Evolutionary conservation across 1,284 basidiomycete genomes (phyloP), one percentile per base, ranked within the genome.

Genomic region (Cutaneotrichosporon cyanovorans): DNA sequence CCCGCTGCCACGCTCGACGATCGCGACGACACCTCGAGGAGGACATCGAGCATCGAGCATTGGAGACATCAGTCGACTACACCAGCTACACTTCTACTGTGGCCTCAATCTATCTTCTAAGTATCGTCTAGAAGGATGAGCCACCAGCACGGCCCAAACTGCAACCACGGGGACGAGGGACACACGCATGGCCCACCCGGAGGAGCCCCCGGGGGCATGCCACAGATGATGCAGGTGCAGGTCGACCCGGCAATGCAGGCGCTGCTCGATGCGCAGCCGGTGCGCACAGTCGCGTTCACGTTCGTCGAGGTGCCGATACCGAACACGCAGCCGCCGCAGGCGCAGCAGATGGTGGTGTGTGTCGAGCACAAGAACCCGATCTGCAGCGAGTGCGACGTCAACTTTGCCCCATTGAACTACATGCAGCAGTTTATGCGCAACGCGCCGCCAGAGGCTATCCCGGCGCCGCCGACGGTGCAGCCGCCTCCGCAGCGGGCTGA

Each of bases 381-480:
- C 63, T 89, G 87, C 69, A 71, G 77, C 31, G 74, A 76, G 22
- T 89, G 86, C 64, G 76, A 75, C 42, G 65, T 83, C 8, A 85
- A 91, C 71, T 88, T 83, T 66, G 69, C 76, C 38, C 69, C 70
- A 40, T 73, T 87, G 51, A 91, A 75, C 56, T 86, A 73, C 31
- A 78, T 90, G 55, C 78, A 86, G 12, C 79, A 80, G 47, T 74
- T 86, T 23, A 76, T 91, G 49, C 74, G 77, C 40, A 68, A 74
- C 42, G 85, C 87, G 53, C 84, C 87, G 14, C 56, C 66, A 18
- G 80, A 78, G 37, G 77, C 81, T 32, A 85, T 86, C 58, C 88
- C 88, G 8, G 88, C 88, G 3, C 80, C 84, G 3, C 81, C 83
- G 37, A 78, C 89, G 47, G 74, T 86, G 32, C 80, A 81, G 34